phyloP scores from a whole-genome alignment of 1,284 basidiomycete species.

The Apiotrichum laibachii region DNA sequence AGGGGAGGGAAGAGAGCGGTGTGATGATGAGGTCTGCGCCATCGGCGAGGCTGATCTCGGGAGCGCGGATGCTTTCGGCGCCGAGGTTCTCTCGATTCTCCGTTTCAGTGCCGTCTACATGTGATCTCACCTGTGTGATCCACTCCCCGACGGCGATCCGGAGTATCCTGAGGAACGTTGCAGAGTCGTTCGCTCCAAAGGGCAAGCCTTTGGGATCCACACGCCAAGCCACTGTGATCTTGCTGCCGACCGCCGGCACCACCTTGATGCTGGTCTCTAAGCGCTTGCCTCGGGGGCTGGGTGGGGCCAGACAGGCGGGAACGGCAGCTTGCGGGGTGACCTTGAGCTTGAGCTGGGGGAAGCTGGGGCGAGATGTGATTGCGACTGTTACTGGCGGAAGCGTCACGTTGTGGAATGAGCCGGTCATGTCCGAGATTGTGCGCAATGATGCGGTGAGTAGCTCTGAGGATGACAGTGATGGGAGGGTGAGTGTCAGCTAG shows the following conservation, averaged over 20 bases:
- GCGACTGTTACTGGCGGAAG: constrained; percentile 5
- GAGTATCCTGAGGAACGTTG: neutral
- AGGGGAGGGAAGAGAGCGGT: neutral
- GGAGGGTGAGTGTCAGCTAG: too few relatives aligned
- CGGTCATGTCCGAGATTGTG: too few relatives aligned
- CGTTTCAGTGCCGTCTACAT: neutral
- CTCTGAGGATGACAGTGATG: too few relatives aligned
- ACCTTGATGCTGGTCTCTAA: constrained; percentile 27
- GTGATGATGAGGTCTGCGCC: constrained; percentile 1
- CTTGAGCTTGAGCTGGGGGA: constrained; percentile 19
- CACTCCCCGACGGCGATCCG: neutral
- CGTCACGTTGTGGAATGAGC: neutral
- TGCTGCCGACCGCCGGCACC: constrained; percentile 23
- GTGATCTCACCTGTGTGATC: neutral
- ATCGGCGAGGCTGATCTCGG: too few relatives aligned
- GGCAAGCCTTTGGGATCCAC: neutral
- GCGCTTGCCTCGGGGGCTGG: constrained; percentile 9
- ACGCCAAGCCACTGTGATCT: constrained; percentile 13
- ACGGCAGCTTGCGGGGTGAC: constrained; percentile 15
- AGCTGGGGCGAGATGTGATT: neutral
- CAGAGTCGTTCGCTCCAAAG: neutral
- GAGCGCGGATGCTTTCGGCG: neutral
- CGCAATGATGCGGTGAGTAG: too few relatives aligned
- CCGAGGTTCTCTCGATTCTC: constrained; percentile 11
- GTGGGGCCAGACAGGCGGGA: constrained; percentile 17